Percentiles rank a stretch among this genome's conserved stretches.
Evolutionary conservation across 768 basidiomycete genomes (phyloP).

Genomic region (Pisolithus marmoratus): DNA sequence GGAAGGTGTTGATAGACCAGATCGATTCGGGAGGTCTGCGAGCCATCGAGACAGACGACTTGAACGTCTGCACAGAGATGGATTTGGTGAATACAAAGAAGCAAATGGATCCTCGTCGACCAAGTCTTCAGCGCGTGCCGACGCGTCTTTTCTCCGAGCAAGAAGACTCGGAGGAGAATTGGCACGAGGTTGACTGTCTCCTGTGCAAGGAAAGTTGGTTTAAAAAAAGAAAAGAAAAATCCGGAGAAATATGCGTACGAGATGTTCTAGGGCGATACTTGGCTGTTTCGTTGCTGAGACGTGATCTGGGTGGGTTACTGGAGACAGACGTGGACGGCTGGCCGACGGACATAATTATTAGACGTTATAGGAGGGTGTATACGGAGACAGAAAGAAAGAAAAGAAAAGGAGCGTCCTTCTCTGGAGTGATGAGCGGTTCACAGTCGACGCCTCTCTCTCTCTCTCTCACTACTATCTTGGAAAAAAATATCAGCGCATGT

Average conservation of each 20-base stretch:
- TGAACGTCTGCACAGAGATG: slow-evolving; percentile 29
- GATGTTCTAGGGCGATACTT: slow-evolving; percentile 3
- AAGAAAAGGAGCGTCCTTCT: background rate
- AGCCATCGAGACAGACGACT: slow-evolving; percentile 43
- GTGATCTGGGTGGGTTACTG: slow-evolving; percentile 9
- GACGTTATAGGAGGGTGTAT: background rate
- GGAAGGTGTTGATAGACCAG: slow-evolving; percentile 7
- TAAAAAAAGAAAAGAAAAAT: slow-evolving; percentile 18
- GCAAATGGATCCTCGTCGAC: slow-evolving; percentile 8
- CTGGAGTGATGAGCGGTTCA: too few relatives aligned
- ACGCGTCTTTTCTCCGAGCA: slow-evolving; percentile 21
- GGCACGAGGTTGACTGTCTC: slow-evolving; percentile 8
- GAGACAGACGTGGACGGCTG: slow-evolving; percentile 14
- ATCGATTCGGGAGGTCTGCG: slow-evolving; percentile 31
- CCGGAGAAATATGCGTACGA: slow-evolving; percentile 14
- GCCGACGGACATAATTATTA: slow-evolving; percentile 19
- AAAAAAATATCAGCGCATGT: background rate
- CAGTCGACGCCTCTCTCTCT: too few relatives aligned
- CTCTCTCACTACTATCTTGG: too few relatives aligned
- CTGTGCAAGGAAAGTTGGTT: slow-evolving; percentile 25
- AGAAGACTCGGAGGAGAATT: slow-evolving; percentile 28
- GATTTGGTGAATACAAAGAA: background rate
- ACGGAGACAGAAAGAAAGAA: background rate
- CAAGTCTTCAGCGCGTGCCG: slow-evolving; percentile 7
- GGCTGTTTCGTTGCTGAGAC: slow-evolving; percentile 17